Conservation (phyloP, 2,329 filamentous ascomycete genomes). For the Penicillium paneum region DNA sequence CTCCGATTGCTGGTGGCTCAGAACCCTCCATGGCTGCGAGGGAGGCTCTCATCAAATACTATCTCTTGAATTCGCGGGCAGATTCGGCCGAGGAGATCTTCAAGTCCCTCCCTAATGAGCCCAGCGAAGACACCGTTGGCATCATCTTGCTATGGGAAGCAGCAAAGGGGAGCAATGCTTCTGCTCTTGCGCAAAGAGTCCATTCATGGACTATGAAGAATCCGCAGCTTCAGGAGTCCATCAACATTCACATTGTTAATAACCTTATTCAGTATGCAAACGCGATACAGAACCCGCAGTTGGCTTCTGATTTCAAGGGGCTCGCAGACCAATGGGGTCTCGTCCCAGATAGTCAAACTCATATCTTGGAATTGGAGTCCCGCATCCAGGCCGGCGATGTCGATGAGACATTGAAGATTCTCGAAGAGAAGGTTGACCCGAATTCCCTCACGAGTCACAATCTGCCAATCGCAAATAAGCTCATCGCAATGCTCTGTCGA, state of each 20-base stretch:
- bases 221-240: constrained; percentile 46
- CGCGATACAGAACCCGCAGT: constrained; percentile 64
- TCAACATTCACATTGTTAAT: constrained; percentile 74
- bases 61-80: constrained; percentile 56
- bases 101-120: constrained; percentile 42
- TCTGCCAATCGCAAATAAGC: constrained; percentile 64
- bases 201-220: constrained; percentile 57
- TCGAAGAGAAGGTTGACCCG: constrained; percentile 54
- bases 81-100: constrained; percentile 64
- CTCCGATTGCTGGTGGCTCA: constrained; percentile 45
- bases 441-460: constrained; percentile 57
- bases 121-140: constrained; percentile 64
- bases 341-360: constrained; percentile 65
- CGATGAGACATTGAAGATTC: constrained; percentile 54
- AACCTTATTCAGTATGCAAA: constrained; percentile 69
- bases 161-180: constrained; percentile 65
- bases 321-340: constrained; percentile 66
- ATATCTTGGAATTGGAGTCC: constrained; percentile 71
- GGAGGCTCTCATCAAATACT: constrained; percentile 58
- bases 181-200: constrained; percentile 72
- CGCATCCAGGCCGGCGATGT: constrained; percentile 70
- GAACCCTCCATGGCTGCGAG: constrained; percentile 50
- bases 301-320: constrained; percentile 69
- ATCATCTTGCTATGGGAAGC: constrained; percentile 73
- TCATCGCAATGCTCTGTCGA: constrained; percentile 66